Percentiles rank a stretch among this genome's conserved stretches.
These are phyloP conservation scores for Populus tomentosa DNA, from an alignment of 441 rosid genomes.

Conservation along the genomic window DNA sequence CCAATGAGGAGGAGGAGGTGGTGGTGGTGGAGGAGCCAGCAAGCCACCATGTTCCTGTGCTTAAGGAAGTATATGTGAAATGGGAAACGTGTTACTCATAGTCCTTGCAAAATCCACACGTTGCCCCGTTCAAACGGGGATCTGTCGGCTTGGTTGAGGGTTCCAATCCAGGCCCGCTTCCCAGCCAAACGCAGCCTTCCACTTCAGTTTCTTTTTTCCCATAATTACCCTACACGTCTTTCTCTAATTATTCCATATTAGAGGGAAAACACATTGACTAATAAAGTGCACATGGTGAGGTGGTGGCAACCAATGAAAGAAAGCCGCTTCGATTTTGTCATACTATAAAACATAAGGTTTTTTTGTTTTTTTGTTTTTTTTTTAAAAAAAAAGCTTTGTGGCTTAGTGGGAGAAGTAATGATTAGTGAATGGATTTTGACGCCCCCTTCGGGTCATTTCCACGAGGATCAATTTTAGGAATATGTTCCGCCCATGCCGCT, in stretches of 20 bases:
- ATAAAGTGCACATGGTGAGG: slow-evolving; percentile 17
- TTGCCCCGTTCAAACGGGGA: slow-evolving; percentile 37
- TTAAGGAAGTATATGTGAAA: slow-evolving; percentile 18
- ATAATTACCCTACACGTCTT: background rate
- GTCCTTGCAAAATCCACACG: slow-evolving; percentile 22
- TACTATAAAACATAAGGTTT: slow-evolving; percentile 5
- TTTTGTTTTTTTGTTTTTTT: too few relatives aligned
- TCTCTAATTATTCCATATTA: background rate
- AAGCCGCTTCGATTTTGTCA: slow-evolving; percentile 25
- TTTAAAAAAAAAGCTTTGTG: background rate
- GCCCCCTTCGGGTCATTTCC: slow-evolving; percentile 32
- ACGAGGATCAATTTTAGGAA: slow-evolving; percentile 43
- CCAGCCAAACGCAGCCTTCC: slow-evolving; percentile 16
- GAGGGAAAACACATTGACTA: background rate
- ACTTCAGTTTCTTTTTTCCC: background rate
- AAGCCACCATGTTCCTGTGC: slow-evolving; percentile 18
- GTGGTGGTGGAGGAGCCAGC: slow-evolving; percentile 54
- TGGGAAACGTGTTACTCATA: slow-evolving; percentile 16
- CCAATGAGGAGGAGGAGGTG: slow-evolving; percentile 30
- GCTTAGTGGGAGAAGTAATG: slow-evolving; percentile 67
- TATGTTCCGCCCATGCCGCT: slow-evolving; percentile 47
- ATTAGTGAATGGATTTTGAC: slow-evolving; percentile 48
- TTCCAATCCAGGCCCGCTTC: slow-evolving; percentile 16
- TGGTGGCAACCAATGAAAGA: slow-evolving; percentile 22
- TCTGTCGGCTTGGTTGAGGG: slow-evolving; percentile 43